Evolutionary conservation across 2,329 filamentous ascomycete genomes (phyloP).

Genomic region (Venturiaceae sp.): DNA sequence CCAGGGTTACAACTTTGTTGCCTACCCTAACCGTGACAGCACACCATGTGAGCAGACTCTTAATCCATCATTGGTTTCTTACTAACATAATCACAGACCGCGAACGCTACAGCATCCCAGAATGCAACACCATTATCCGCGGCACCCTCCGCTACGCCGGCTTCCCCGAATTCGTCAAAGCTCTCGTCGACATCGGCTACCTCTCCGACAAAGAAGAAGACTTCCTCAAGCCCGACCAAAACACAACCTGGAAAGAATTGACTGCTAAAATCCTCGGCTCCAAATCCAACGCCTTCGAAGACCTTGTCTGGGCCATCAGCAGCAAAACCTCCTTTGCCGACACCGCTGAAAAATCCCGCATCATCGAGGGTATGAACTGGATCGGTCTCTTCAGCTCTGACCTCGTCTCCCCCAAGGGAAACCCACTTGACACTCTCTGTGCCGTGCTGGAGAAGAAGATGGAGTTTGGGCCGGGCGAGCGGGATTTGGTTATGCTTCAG

Average conservation of each 20-base stretch:
- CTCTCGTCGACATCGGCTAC: constrained; percentile 84
- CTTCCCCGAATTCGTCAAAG: constrained; percentile 83
- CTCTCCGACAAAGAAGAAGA: constrained; percentile 60
- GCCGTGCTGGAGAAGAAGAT: constrained; percentile 86
- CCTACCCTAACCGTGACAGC: constrained; percentile 88
- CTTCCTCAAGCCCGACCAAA: constrained; percentile 47
- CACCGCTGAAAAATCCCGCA: constrained; percentile 58
- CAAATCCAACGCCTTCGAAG: constrained; percentile 52
- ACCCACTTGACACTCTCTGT: constrained; percentile 84
- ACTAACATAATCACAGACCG: constrained; percentile 37
- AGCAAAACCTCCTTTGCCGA: constrained; percentile 63
- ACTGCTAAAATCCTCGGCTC: constrained; percentile 68
- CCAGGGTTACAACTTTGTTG: constrained; percentile 80
- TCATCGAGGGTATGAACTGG: constrained; percentile 66
- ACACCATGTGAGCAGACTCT: constrained; percentile 45
- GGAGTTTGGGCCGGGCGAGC: constrained; percentile 73
- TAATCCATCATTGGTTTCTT: too few relatives aligned
- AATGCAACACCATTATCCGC: constrained; percentile 77
- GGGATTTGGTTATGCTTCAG: constrained; percentile 72
- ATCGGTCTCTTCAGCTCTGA: constrained; percentile 57
- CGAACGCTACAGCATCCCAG: constrained; percentile 84
- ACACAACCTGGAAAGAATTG: constrained; percentile 75
- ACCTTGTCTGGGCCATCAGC: constrained; percentile 63
- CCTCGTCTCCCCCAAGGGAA: constrained; percentile 61
- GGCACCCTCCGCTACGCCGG: constrained; percentile 80